A percentile compares a stretch with the other conserved stretches of the same genome.
These are phyloP conservation scores for Aspergillus melleus DNA, from an alignment of 2,329 filamentous ascomycete species.

Conservation along the genomic window DNA sequence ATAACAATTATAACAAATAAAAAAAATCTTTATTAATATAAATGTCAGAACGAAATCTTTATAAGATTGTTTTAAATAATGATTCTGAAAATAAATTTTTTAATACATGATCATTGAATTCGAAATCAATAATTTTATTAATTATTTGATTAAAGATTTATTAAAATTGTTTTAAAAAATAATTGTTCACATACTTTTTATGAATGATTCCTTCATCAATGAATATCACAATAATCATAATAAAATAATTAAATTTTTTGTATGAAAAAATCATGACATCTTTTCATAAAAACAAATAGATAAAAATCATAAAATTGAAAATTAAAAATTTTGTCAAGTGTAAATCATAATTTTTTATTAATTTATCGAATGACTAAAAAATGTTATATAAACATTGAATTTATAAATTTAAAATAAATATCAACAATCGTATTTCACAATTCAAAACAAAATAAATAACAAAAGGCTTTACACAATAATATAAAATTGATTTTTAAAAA, in stretches of 20 bases:
- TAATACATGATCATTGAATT: too few relatives aligned
- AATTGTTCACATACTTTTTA: background rate
- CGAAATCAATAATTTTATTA: too few relatives aligned
- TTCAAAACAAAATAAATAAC: background rate
- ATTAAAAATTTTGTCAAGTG: background rate
- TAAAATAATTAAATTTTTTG: background rate
- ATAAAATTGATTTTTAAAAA: background rate
- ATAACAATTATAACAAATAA: too few relatives aligned
- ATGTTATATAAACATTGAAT: background rate
- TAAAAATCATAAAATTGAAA: background rate
- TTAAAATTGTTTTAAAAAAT: background rate
- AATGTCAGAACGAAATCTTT: too few relatives aligned
- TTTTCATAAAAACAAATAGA: background rate
- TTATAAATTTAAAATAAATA: background rate
- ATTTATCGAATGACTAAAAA: background rate
- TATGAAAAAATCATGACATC: background rate
- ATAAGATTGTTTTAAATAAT: too few relatives aligned
- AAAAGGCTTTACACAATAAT: background rate
- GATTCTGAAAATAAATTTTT: too few relatives aligned
- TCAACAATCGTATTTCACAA: background rate
- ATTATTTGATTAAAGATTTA: too few relatives aligned
- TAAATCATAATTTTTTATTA: background rate
- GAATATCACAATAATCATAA: background rate
- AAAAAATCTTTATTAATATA: too few relatives aligned
- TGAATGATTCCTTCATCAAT: too few relatives aligned